A percentile compares a stretch with the other conserved stretches of the same genome.
These are phyloP conservation scores for Curvularia sp. DNA, from an alignment of 2,329 filamentous ascomycete genomes.

Conservation along the genomic window DNA sequence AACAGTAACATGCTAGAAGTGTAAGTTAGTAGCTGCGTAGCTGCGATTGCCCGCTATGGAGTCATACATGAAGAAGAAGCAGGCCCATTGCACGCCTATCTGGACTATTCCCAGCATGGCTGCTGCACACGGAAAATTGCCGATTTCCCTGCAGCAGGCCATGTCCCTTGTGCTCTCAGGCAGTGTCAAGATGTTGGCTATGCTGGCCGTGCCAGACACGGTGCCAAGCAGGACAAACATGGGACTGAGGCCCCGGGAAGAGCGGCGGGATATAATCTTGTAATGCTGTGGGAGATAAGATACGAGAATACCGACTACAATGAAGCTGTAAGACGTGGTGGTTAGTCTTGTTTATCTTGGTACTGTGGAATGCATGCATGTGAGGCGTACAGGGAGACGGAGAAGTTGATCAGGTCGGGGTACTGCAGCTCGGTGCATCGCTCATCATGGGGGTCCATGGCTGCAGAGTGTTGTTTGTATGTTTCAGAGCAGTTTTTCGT, in stretches of 20 bases:
- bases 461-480: constrained; percentile 10
- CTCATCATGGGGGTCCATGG: constrained; percentile 18
- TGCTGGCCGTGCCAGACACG: constrained; percentile 84
- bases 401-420: constrained; percentile 61
- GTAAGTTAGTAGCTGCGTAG: constrained; percentile 18
- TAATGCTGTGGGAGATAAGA: constrained; percentile 96
- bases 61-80: constrained; percentile 84
- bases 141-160: constrained; percentile 82
- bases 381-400: constrained; percentile 59
- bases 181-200: constrained; percentile 90
- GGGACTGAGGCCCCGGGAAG: constrained; percentile 92
- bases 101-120: constrained; percentile 89
- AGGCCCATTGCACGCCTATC: constrained; percentile 89
- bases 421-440: constrained; percentile 60
- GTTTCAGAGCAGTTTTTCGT: background rate
- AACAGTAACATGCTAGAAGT: constrained; percentile 85
- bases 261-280: constrained; percentile 84
- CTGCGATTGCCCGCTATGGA: background rate
- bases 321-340: constrained; percentile 59
- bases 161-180: constrained; percentile 84
- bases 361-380: background rate
- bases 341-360: constrained; percentile 19
- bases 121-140: constrained; percentile 80
- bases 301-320: constrained; percentile 84
- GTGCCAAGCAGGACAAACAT: constrained; percentile 95